Base-by-base conservation (phyloP, 805 yeast species). In the Kodamaea lidongshanica region DNA sequence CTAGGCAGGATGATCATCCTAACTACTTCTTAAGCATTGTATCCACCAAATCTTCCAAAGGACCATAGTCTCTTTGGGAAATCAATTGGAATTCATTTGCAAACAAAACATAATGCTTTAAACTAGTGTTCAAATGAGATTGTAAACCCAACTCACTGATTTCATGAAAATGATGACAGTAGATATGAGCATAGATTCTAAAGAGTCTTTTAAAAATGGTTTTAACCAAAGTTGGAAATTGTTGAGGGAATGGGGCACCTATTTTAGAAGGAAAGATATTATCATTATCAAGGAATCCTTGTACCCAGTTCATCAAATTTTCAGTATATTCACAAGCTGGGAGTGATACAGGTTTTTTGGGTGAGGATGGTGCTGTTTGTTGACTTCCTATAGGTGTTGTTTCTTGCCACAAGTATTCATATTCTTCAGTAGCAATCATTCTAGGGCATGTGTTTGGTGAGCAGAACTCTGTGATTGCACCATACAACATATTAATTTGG, bases 381-480 rank as follows among this genome's bases (percentile, higher is more conserved):
- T 28, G 31, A 9, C 26, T 16, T 4, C 14, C 12, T 18, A 19
- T 15, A 3, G 61, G 45, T 16, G 52, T 50, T 6, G 83, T 68
- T 46, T 88, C 95, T 53, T 89, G 95, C 99, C 99, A 92, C 37
- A 92, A 67, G 50, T 92, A 92, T 56, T 92, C 98, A 52, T 87
- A 89, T 61, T 88, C 96, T 38, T 81, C 92, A 0, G 97, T 89
- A 12, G 99, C 99, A 34, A 84, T 88, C 99, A 92, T 92, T 35
- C 92, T 65, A 2, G 98, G 97, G 54, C 99, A 92, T 3, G 94
- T 72, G n/a, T 64, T 56, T 3, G 97, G 96, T 0, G 96, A 86
- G 55, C 99, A 92, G 50, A 92, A 88, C 58, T 87, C 95, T 1
- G 97, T 89, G 41, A 92, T 83, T 3, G 96, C 77, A 7, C 96